Evolutionary conservation across 2,329 filamentous ascomycete species (phyloP).

Genomic region (Aureobasidium vineae): DNA sequence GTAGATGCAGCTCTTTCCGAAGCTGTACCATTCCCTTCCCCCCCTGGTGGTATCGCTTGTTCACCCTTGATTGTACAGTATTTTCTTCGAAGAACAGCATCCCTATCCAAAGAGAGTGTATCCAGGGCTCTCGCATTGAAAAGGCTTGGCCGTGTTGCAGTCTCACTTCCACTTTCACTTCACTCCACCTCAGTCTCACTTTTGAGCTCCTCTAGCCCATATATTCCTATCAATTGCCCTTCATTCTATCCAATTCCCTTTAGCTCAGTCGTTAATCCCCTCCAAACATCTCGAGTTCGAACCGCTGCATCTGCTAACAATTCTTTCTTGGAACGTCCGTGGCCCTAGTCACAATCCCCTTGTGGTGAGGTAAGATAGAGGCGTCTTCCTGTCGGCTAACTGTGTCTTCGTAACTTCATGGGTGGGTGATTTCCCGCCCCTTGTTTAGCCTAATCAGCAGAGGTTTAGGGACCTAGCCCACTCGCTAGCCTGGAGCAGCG

Average conservation of each 20-base stretch:
- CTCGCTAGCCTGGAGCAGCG: not conserved
- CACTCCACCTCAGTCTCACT: not conserved
- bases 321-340: not conserved
- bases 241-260: not conserved
- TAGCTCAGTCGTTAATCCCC: not conserved
- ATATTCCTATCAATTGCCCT: not conserved
- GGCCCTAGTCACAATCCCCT: not conserved
- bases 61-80: not conserved
- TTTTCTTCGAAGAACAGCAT: not conserved
- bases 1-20: not conserved
- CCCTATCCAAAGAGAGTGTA: not conserved
- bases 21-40: not conserved
- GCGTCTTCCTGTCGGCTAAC: not conserved
- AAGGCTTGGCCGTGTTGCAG: not conserved
- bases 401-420: not conserved
- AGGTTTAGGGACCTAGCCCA: not conserved
- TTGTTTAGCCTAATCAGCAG: not conserved
- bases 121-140: not conserved
- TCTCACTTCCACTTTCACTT: not conserved
- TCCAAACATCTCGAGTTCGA: conserved; percentile 1
- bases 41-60: not conserved
- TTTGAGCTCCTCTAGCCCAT: not conserved
- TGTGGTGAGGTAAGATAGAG: not conserved
- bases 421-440: not conserved
- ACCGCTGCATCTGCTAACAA: not conserved